A percentile compares a stretch with the other conserved stretches of the same genome.
Evolutionary conservation across 228 moss, liverwort and hornwort species (phyloP).

Genomic region (Sphagnum magellanicum): DNA sequence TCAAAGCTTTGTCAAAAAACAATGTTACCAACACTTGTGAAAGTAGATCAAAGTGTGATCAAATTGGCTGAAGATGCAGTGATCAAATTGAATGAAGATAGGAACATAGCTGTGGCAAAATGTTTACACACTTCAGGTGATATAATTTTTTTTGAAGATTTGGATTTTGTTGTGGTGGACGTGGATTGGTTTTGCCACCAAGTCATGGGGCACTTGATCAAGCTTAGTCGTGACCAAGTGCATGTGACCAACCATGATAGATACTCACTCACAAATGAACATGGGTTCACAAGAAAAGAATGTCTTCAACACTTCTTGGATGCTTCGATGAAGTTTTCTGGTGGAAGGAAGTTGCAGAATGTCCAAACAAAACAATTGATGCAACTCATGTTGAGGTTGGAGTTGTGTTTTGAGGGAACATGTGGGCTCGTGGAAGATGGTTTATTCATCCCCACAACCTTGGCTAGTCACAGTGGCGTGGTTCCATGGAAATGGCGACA

Average conservation of each 20-base stretch:
- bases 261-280: background rate
- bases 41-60: no score
- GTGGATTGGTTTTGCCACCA: conserved; percentile 1
- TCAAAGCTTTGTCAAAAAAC: background rate
- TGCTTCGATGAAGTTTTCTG: background rate
- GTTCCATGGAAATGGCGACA: background rate
- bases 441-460: background rate
- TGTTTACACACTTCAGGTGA: conserved; percentile 1
- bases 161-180: conserved; percentile 4
- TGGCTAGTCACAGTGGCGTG: background rate
- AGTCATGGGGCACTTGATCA: background rate
- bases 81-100: background rate
- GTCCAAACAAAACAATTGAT: background rate
- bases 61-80: background rate
- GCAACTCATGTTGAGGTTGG: background rate
- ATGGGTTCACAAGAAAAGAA: background rate
- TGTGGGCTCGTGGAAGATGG: background rate
- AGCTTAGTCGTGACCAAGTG: no score
- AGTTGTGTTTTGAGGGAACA: background rate
- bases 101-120: background rate
- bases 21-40: background rate
- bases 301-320: background rate
- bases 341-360: background rate
- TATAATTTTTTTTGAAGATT: conserved; percentile 5
- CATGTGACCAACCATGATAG: background rate